phyloP scores from a whole-genome alignment of 2,329 filamentous ascomycete genomes.

The Penicillium sp. region DNA sequence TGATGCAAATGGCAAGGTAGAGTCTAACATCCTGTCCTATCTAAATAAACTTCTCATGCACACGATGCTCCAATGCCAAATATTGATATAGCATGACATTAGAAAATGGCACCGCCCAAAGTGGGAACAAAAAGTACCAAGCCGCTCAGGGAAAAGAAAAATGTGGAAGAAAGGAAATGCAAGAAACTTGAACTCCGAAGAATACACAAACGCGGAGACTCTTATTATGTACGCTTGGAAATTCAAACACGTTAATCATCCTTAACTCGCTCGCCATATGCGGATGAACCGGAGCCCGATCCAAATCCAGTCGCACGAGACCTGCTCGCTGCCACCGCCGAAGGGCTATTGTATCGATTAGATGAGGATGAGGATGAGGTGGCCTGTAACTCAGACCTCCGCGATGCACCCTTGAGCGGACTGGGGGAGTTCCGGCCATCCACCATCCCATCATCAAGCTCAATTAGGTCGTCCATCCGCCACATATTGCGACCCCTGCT shows the following conservation, averaged over 20 bases:
- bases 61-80: not conserved
- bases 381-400: conserved; percentile 20
- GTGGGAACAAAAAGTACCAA: conserved; percentile 16
- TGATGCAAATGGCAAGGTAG: not conserved
- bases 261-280: conserved; percentile 27
- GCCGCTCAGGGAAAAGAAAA: conserved; percentile 16
- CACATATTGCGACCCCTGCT: conserved; percentile 29
- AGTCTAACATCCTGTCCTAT: not conserved
- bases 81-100: not conserved
- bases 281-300: conserved; percentile 9
- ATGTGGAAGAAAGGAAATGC: conserved; percentile 8
- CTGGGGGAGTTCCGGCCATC: conserved; percentile 29
- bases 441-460: conserved; percentile 40
- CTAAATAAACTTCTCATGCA: not conserved
- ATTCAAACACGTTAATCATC: conserved; percentile 30
- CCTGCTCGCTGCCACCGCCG: conserved; percentile 35
- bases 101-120: not conserved
- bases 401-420: conserved; percentile 13
- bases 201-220: conserved; percentile 13
- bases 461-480: conserved; percentile 45
- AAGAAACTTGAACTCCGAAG: conserved; percentile 10
- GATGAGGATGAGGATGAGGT: conserved; percentile 28
- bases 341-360: conserved; percentile 26
- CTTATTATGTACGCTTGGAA: conserved; percentile 28
- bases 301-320: conserved; percentile 31